These are phyloP conservation scores for Paratinospora sagittata DNA, from an alignment of 164 flowering plant genomes.

Conservation along the genomic window DNA sequence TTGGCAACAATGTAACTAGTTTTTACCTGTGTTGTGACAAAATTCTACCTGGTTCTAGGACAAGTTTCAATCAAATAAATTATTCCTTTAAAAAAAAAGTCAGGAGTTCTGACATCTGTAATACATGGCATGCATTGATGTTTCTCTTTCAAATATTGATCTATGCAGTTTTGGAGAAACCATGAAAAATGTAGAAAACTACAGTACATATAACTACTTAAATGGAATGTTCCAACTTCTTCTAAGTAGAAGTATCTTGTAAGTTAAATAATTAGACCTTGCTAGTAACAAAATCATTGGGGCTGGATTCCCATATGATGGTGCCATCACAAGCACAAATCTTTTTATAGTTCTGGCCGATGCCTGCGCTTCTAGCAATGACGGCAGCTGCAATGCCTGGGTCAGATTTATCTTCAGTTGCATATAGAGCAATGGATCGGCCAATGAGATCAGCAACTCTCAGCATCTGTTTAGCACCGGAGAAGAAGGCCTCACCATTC, in stretches of 20 bases:
- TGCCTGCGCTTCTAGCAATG: constrained; percentile 84
- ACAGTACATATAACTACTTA: background rate
- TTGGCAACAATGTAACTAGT: constrained; percentile 14
- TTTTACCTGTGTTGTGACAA: background rate
- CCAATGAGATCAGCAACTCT: constrained; percentile 69
- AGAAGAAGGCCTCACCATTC: constrained; percentile 68
- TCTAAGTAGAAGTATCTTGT: background rate
- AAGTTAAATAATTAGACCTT: constrained; percentile 29
- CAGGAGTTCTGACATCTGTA: background rate
- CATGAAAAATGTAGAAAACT: background rate
- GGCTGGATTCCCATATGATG: constrained; percentile 78
- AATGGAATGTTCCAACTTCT: background rate
- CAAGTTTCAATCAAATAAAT: constrained; percentile 11
- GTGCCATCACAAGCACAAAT: constrained; percentile 89
- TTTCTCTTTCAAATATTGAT: background rate
- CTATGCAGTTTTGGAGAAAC: background rate
- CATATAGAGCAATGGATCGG: constrained; percentile 62
- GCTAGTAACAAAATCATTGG: constrained; percentile 47
- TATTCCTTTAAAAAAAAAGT: constrained; percentile 1
- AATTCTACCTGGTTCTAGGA: background rate
- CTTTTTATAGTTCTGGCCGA: constrained; percentile 69
- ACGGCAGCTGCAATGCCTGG: constrained; percentile 73
- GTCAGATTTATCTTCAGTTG: constrained; percentile 64
- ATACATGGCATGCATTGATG: background rate
- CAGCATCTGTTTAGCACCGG: constrained; percentile 37